Base-by-base conservation (phyloP, 2,329 filamentous ascomycete genomes). In the Venturia pyrina region DNA sequence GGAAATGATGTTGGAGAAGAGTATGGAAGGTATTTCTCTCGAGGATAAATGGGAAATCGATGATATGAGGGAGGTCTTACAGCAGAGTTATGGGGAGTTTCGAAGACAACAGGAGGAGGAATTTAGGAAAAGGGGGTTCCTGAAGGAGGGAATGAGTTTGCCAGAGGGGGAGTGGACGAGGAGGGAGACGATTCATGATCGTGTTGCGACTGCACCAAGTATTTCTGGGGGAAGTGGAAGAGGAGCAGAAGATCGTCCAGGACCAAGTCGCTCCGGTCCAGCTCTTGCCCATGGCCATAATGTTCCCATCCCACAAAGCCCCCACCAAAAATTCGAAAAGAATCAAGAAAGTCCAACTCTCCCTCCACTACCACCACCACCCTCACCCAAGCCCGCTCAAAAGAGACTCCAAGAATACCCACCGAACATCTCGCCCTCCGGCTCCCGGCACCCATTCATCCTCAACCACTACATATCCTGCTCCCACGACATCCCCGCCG, bases 181-280 rank as follows among this genome's bases (percentile, higher is more conserved):
- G 53, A 59, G 53, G 53, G 53, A 59, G 53, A 59, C 28, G 53
- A 37, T 59, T 59, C 28, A 59, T 59, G 53, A 37, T 37, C 53
- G 53, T 59, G 32, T 15, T 37, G 11, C 17, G 40, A 2, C 28
- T 34, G 13, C 4, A 13, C 7, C 50, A 2, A 8, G 7, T 37
- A 1, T 15, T n/a, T 13, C 28, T 59, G 32, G 28, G 28, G 28
- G 4, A 2, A 19, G 28, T 8, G 50, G 28, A 8, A 21, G 46
- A 11, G n/a, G 46, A n/a, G n/a, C 5, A 21, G 44, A 48, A 21
- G 5, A 48, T 57, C 53, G 53, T 57, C 32, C 53, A 34, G 28
- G 53, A 34, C 15, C 53, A 19, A 59, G 53, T 59, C 28, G 53
- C 19, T 15, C 28, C 15, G 53, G 53, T 19, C 53, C 53, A n/a